phyloP scores from a whole-genome alignment of 768 basidiomycete species.

The Leucocoprinus birnbaumii region DNA sequence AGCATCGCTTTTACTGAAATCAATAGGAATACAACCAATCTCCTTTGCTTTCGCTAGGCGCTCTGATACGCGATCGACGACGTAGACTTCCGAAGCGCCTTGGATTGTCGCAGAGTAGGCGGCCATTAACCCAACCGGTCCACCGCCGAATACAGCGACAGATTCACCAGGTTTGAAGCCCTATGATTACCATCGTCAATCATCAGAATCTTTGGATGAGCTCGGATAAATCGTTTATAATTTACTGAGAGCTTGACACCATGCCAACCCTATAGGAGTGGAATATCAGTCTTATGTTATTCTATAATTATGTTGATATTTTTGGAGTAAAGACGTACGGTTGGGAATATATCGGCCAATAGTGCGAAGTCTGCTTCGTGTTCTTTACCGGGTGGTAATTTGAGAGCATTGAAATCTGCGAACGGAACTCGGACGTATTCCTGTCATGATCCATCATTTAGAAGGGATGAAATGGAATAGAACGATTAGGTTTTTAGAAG shows the following conservation, averaged over 20 bases:
- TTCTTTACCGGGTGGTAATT: conserved; percentile 48
- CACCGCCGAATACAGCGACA: conserved; percentile 51
- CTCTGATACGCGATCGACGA: conserved; percentile 55
- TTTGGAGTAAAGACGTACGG: conserved; percentile 29
- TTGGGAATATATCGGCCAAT: conserved; percentile 55
- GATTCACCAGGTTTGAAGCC: conserved; percentile 53
- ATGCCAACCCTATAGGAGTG: conserved; percentile 41
- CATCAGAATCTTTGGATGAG: not conserved
- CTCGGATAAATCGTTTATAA: too few species aligned
- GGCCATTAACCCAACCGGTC: conserved; percentile 55
- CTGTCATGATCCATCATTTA: conserved; percentile 21
- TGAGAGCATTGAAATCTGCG: conserved; percentile 54
- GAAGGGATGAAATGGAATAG: not conserved
- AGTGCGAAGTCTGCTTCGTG: conserved; percentile 54
- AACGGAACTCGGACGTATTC: conserved; percentile 57
- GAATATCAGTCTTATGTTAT: not conserved
- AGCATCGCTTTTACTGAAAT: conserved; percentile 45
- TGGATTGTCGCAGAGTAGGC: conserved; percentile 51
- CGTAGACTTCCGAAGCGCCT: conserved; percentile 50
- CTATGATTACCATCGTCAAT: not conserved
- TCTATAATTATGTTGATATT: not conserved
- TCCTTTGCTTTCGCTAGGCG: conserved; percentile 48
- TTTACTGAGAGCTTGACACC: conserved; percentile 45
- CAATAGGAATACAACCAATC: conserved; percentile 49
- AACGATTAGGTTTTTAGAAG: too few species aligned